Percentiles rank a stretch among this genome's conserved stretches.
Conservation (phyloP, 441 rosid genomes). For the Jatropha multifida region DNA sequence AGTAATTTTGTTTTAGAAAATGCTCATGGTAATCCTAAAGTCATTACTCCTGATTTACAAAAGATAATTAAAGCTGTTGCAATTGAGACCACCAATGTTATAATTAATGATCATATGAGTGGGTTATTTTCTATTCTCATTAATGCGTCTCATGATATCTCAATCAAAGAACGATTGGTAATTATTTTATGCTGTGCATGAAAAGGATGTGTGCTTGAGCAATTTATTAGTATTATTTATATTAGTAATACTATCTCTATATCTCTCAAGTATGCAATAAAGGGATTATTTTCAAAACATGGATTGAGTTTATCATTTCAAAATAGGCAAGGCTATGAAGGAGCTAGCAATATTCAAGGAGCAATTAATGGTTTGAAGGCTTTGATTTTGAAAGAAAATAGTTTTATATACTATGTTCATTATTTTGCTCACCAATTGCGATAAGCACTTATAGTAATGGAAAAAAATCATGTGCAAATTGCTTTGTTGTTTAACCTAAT, state of each 20-base stretch:
- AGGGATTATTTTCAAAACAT: background rate
- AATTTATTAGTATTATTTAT: background rate
- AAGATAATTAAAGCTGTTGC: background rate
- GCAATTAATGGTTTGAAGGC: background rate
- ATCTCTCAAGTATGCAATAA: background rate
- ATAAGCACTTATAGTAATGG: background rate
- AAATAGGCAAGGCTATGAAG: background rate
- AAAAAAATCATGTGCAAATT: background rate
- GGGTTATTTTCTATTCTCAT: background rate
- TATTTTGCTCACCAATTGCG: background rate
- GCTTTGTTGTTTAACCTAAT: background rate
- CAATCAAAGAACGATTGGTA: background rate
- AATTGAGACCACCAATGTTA: background rate
- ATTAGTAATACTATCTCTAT: background rate
- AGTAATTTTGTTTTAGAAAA: background rate
- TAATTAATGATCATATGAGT: background rate
- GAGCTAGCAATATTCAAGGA: background rate
- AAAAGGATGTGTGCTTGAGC: background rate
- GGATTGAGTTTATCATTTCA: background rate
- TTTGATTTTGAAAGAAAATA: background rate
- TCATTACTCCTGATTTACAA: background rate
- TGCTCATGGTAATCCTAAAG: background rate
- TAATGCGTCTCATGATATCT: background rate
- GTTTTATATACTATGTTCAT: background rate
- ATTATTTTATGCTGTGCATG: background rate